Percentiles rank a stretch among this genome's conserved stretches.
Conservation (phyloP, 2,329 filamentous ascomycete species). For the Penicillium sp. region DNA sequence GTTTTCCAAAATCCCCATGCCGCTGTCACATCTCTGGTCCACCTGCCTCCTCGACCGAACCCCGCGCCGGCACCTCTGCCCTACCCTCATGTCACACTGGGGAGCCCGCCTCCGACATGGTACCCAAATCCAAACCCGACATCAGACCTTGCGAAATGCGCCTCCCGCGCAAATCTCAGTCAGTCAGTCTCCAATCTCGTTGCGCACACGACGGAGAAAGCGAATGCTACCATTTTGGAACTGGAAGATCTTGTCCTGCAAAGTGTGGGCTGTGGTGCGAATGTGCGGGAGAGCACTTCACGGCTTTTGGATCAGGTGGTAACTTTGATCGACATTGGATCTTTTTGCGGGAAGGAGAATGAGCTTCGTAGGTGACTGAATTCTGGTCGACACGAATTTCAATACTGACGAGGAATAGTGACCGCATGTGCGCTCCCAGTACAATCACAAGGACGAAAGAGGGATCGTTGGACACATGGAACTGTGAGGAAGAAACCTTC, state of each 20-base stretch:
- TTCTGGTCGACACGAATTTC: not conserved
- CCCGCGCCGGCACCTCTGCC: not conserved
- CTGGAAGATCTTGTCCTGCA: slow-evolving; percentile 41
- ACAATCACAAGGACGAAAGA: slow-evolving; percentile 6
- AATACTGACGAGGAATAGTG: slow-evolving; percentile 9
- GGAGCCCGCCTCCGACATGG: slow-evolving; percentile 1
- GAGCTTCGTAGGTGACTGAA: slow-evolving; percentile 30
- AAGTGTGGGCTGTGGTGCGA: slow-evolving; percentile 36
- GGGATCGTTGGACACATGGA: slow-evolving; percentile 4
- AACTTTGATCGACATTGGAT: slow-evolving; percentile 71
- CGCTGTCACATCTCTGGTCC: slow-evolving; percentile 3
- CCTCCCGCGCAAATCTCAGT: slow-evolving; percentile 11
- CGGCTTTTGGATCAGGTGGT: slow-evolving; percentile 69
- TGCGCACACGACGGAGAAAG: slow-evolving; percentile 22
- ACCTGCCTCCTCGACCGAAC: slow-evolving; percentile 1
- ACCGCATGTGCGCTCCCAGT: slow-evolving; percentile 17
- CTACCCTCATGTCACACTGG: not conserved
- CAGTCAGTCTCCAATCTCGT: slow-evolving; percentile 20
- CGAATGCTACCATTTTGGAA: slow-evolving; percentile 24
- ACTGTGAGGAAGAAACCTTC: slow-evolving; percentile 10
- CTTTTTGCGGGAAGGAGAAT: slow-evolving; percentile 51
- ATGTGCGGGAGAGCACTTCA: slow-evolving; percentile 62
- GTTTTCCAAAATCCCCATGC: not conserved
- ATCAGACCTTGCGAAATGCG: slow-evolving; percentile 14
- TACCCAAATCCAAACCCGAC: not conserved